Percentiles rank a stretch among this genome's conserved stretches.
Conservation (phyloP, 2,329 filamentous ascomycete genomes). For the Fusarium anguioides region DNA sequence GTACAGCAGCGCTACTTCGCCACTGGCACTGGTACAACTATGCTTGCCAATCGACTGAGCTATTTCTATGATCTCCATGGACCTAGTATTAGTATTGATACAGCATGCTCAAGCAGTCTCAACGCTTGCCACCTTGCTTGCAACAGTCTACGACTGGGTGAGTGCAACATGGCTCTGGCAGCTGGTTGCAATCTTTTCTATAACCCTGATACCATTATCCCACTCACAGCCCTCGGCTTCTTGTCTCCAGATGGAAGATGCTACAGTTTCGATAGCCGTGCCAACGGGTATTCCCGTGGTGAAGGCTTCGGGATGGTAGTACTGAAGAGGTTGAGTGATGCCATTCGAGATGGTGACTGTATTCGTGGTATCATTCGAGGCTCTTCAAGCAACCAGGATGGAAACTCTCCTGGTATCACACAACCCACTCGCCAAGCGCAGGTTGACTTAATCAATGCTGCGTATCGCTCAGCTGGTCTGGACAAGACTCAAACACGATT, state of each 20-base stretch:
- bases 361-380: slow-evolving; percentile 6
- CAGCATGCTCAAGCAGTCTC: slow-evolving; percentile 4
- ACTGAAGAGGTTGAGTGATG: slow-evolving; percentile 3
- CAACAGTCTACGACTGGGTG: neutral
- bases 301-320: slow-evolving; percentile 1
- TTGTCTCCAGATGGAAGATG: slow-evolving; percentile 7
- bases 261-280: neutral
- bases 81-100: slow-evolving; percentile 9
- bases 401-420: slow-evolving; percentile 5
- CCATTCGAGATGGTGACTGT: neutral
- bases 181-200: slow-evolving; percentile 8
- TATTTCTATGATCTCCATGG: slow-evolving; percentile 9
- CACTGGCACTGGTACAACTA: slow-evolving; percentile 6
- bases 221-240: slow-evolving; percentile 1
- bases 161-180: slow-evolving; percentile 6
- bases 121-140: slow-evolving; percentile 5
- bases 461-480: neutral
- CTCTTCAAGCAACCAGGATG: slow-evolving; percentile 4
- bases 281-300: slow-evolving; percentile 1
- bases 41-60: slow-evolving; percentile 11
- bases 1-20: slow-evolving; percentile 5
- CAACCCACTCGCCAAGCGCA: neutral
- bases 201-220: slow-evolving; percentile 6
- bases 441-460: slow-evolving; percentile 2
- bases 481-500: neutral